phyloP scores from a whole-genome alignment of 2,329 filamentous ascomycete genomes.

The Cordyceps fumosorosea region DNA sequence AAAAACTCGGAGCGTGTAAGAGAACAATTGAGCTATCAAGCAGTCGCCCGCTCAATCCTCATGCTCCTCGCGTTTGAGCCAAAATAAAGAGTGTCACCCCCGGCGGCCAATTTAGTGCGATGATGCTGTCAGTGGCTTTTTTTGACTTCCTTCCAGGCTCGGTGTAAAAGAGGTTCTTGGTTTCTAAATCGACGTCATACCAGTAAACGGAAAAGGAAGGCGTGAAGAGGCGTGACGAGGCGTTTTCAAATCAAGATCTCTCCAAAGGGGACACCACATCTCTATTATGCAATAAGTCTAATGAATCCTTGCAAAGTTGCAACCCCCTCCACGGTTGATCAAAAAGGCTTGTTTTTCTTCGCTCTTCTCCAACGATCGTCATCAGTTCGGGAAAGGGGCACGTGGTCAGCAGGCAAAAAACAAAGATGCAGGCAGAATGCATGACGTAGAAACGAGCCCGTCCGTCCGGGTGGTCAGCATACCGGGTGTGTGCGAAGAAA shows the following conservation, averaged over 20 bases:
- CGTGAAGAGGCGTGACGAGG: not conserved
- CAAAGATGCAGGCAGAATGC: not conserved
- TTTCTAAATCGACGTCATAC: not conserved
- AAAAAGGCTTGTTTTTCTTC: not conserved
- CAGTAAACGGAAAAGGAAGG: not conserved
- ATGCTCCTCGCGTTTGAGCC: not conserved
- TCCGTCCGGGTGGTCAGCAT: not conserved
- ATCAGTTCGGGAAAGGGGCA: not conserved
- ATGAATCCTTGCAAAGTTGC: not conserved
- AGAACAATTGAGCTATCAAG: not conserved
- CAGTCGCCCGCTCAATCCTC: not conserved
- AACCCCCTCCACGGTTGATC: not conserved
- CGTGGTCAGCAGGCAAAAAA: not conserved
- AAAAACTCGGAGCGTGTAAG: not conserved
- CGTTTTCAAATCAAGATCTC: not conserved
- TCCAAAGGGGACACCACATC: not conserved
- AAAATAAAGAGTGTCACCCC: not conserved
- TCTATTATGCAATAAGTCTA: not conserved
- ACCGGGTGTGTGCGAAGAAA: not conserved
- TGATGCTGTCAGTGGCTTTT: slow-evolving; percentile 3
- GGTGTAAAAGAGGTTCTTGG: not conserved
- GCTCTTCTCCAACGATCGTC: not conserved
- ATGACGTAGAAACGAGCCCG: not conserved
- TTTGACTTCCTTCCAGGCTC: not conserved
- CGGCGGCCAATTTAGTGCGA: not conserved